Evolutionary conservation across 2,329 filamentous ascomycete genomes (phyloP), one percentile per base, ranked within the genome.

Genomic region (Neophaeococcomyces mojaviensis): DNA sequence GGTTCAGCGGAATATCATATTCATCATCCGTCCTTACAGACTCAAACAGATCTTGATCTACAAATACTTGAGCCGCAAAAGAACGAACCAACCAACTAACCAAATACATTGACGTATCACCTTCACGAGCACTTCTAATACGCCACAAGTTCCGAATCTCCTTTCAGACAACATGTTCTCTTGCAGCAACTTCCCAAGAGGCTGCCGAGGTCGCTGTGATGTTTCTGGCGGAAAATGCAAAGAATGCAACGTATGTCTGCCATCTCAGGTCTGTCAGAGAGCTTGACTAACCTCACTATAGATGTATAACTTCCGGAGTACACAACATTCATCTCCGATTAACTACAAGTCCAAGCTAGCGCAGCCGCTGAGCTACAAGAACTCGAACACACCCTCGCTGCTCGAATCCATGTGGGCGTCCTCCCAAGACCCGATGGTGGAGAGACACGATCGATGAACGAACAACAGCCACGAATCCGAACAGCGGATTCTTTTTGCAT

Each of bases 121-220:
- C n/a, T n/a, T n/a, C n/a, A n/a, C n/a, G n/a, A n/a, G 16, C 20
- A 12, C 13, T 38, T 6, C 18, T 6, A 38, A 38, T 13, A 26
- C 13, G 3, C 22, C n/a, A 28, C 37, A n/a, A 6, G 5, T 28
- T 6, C 24, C 10, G 24, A 10, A 28, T 20, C 8, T 26, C 12
- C 8, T n/a, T 18, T n/a, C 18, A 33, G 10, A 20, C 46, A 61
- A 35, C 45, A 71, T 71, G 68, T 71, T 64, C 60, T 71, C 68
- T 24, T 71, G 68, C 60, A 62, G 62, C 47, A 71, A 71, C 53
- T 68, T 70, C 47, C 66, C 68, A 46, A 67, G 68, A 41, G 68
- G 68, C 38, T 71, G 68, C 60, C 67, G 68, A 47, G 68, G 68
- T 50, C 68, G 68, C 48, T 66, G 63, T 49, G 70, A 70, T 53